Evolutionary conservation across 495 filamentous ascomycete species (phyloP).

Genomic region (Talaromyces trachyspermus): DNA sequence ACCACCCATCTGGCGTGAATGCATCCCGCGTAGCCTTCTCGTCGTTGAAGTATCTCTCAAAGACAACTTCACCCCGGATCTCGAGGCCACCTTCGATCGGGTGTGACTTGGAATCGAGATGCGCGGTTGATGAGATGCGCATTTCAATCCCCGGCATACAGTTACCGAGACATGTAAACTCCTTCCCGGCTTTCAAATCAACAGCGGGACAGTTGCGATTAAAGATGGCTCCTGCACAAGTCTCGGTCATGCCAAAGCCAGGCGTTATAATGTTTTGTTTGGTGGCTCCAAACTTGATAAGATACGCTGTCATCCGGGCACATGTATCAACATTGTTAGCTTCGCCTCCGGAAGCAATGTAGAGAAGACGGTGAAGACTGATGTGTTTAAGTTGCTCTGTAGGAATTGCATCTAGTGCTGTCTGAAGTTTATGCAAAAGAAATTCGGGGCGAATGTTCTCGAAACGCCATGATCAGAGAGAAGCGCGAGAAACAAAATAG

Average conservation of each 20-base stretch:
- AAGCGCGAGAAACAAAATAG: slow-evolving; percentile 32
- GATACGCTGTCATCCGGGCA: no score
- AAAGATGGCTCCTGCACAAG: no score
- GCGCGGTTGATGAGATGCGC: no score
- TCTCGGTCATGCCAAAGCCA: no score
- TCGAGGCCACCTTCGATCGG: slow-evolving; percentile 18
- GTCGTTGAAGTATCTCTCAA: slow-evolving; percentile 71
- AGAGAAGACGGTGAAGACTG: slow-evolving; percentile 19
- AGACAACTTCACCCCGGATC: slow-evolving; percentile 54
- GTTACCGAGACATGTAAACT: no score
- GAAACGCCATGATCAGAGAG: slow-evolving; percentile 35
- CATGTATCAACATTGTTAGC: slow-evolving; percentile 26
- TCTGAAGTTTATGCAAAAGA: slow-evolving; percentile 29
- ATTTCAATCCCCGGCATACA: no score
- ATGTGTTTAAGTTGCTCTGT: background rate
- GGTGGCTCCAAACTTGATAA: no score
- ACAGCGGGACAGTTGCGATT: no score
- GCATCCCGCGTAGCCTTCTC: slow-evolving; percentile 53
- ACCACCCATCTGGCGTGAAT: slow-evolving; percentile 67
- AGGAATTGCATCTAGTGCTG: background rate
- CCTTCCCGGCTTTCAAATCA: no score
- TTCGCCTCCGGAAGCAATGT: slow-evolving; percentile 33
- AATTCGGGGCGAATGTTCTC: slow-evolving; percentile 49
- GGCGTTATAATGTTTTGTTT: no score
- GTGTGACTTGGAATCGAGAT: background rate